Conservation (phyloP, 2,329 filamentous ascomycete genomes). For the Zasmidium cellare region DNA sequence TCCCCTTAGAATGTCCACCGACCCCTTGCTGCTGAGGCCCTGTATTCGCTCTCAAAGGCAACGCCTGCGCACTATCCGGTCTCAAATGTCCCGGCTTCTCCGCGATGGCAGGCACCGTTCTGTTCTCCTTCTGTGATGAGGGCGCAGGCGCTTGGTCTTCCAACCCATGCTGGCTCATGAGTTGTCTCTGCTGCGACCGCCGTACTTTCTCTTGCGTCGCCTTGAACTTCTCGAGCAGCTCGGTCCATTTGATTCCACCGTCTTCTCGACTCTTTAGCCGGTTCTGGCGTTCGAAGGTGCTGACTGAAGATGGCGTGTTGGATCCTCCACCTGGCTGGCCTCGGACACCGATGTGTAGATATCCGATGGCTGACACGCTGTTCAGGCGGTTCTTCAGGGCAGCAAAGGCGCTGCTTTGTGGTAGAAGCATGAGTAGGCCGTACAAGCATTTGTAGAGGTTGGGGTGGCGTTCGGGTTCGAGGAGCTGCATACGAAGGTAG, state of each 20-base stretch:
- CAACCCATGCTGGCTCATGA: conserved; percentile 26
- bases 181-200: conserved; percentile 57
- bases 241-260: conserved; percentile 75
- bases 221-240: conserved; percentile 92
- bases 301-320: conserved; percentile 36
- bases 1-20: conserved; percentile 29
- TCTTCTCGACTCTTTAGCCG: conserved; percentile 75
- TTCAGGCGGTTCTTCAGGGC: conserved; percentile 95
- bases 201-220: conserved; percentile 84
- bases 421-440: conserved; percentile 94
- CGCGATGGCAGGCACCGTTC: conserved; percentile 3
- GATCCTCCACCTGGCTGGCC: conserved; percentile 16
- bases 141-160: conserved; percentile 21
- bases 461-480: conserved; percentile 93
- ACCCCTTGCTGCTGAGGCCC: conserved; percentile 10
- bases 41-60: conserved; percentile 10
- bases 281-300: conserved; percentile 58
- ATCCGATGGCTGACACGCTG: conserved; percentile 94
- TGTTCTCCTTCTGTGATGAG: conserved; percentile 22
- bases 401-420: conserved; percentile 94
- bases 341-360: conserved; percentile 68
- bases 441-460: conserved; percentile 91
- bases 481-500: conserved; percentile 88
- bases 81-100: conserved; percentile 14
- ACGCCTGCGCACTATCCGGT: conserved; percentile 7